Evolutionary conservation across 129 eudicot genomes (phyloP), one percentile per base, ranked within the genome.

Genomic region (Pittosporum tobira): DNA sequence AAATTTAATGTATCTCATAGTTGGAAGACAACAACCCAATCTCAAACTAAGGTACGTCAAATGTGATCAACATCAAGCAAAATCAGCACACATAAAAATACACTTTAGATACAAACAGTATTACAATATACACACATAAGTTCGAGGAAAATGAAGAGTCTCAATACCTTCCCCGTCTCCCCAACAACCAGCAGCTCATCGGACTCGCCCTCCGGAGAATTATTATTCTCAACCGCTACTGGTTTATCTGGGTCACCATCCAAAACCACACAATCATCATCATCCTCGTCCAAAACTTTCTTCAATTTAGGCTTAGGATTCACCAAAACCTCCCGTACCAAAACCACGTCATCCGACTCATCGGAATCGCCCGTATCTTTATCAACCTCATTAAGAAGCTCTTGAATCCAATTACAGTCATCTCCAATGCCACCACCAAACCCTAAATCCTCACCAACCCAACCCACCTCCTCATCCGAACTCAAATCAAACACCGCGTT

Each of bases 221-320:
- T 72, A 37, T 52, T 72, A 46, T 29, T 70, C 59, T 27, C 55
- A 34, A 62, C 54, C 0, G 48, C 62, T 61, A 60, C 60, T 11
- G 74, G 76, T 62, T 81, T 77, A 70, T 82, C 93, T 0, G 97
- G 95, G 49, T 88, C 85, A 23, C 84, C 80, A 45, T 88, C 95
- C 70, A 88, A 75, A 57, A 88, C 61, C 67, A 84, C 80, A 71
- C 97, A 88, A 31, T 88, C 96, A 67, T 85, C 98, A 61, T 86
- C 94, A 16, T 49, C 51, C 22, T 73, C 79, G 45, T 38, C 74
- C 13, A 66, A 4, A 49, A 6, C 59, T 29, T 67, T 36, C 50
- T 74, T 70, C 7, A 64, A 31, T 31, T 59, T 75, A 56, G 45
- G 24, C 70, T 78, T 74, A 0, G 83, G 67, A 26, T 70, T 84